These are phyloP conservation scores for Blumeria hordei DNA, from an alignment of 2,329 filamentous ascomycete genomes.

Conservation along the genomic window DNA sequence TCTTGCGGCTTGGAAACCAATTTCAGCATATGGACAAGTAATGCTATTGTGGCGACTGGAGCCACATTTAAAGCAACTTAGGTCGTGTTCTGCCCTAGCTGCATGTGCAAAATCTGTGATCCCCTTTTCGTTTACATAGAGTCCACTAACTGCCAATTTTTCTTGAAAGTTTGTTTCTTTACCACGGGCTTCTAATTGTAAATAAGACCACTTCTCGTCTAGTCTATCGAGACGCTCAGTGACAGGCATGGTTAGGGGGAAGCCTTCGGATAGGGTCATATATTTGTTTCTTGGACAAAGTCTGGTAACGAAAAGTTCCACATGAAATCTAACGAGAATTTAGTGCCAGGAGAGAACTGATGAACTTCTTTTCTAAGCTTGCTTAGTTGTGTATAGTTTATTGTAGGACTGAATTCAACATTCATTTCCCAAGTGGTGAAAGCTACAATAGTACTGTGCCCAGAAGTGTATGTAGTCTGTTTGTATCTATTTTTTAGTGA, in stretches of 20 bases:
- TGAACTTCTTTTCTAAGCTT: not conserved
- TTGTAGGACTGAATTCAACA: not conserved
- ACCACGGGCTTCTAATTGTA: not conserved
- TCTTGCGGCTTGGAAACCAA: not conserved
- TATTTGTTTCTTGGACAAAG: not conserved
- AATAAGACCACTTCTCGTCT: not conserved
- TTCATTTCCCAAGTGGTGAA: slow-evolving; percentile 1
- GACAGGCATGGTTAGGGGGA: slow-evolving; percentile 62
- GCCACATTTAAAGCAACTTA: not conserved
- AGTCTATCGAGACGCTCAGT: not conserved
- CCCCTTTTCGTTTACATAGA: not conserved
- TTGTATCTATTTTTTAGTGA: not conserved
- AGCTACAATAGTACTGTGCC: not conserved
- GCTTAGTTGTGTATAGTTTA: not conserved
- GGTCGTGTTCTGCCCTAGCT: not conserved
- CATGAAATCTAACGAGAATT: not conserved
- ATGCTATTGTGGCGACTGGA: not conserved
- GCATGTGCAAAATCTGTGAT: not conserved
- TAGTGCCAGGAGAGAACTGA: not conserved
- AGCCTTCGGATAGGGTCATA: slow-evolving; percentile 22
- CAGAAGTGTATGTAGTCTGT: not conserved
- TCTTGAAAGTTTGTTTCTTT: not conserved
- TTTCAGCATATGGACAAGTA: not conserved
- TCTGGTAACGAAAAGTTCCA: not conserved
- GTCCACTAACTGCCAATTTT: not conserved